Conservation (phyloP, 176 grass and related monocot genomes). For the Otatea glauca region DNA sequence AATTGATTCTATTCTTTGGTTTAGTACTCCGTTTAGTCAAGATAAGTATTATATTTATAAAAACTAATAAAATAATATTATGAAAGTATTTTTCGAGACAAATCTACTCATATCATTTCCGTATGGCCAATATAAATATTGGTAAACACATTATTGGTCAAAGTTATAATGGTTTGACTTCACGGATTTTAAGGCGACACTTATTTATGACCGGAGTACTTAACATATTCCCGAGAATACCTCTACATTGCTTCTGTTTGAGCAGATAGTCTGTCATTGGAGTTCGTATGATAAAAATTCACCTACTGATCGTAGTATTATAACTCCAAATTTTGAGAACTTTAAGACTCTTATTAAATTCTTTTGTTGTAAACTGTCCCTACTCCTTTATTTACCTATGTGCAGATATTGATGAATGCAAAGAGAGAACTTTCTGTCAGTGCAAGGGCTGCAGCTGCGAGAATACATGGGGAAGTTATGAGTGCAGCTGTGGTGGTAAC, state of each 20-base stretch:
- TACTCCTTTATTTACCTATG: constrained; percentile 1
- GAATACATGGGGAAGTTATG: constrained; percentile 94
- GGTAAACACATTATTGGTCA: neutral
- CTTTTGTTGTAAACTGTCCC: constrained; percentile 12
- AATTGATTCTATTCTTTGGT: neutral
- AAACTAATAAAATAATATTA: neutral
- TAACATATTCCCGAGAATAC: neutral
- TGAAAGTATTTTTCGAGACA: neutral
- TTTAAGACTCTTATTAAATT: neutral
- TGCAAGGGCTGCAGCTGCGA: constrained; percentile 78
- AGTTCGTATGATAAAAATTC: neutral
- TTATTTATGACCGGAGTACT: neutral
- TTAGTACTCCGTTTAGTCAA: constrained; percentile 22
- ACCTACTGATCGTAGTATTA: neutral
- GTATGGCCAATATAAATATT: neutral
- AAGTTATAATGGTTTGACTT: neutral
- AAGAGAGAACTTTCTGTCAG: constrained; percentile 65
- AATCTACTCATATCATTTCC: constrained; percentile 6
- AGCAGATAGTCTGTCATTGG: neutral
- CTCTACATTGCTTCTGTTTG: neutral
- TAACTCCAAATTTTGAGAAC: constrained; percentile 19
- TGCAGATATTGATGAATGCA: constrained; percentile 94
- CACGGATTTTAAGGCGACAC: neutral
- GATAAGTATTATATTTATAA: neutral
- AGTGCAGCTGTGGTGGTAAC: constrained; percentile 72